Conservation (phyloP, 2,329 filamentous ascomycete species). For the Talaromyces sp. region DNA sequence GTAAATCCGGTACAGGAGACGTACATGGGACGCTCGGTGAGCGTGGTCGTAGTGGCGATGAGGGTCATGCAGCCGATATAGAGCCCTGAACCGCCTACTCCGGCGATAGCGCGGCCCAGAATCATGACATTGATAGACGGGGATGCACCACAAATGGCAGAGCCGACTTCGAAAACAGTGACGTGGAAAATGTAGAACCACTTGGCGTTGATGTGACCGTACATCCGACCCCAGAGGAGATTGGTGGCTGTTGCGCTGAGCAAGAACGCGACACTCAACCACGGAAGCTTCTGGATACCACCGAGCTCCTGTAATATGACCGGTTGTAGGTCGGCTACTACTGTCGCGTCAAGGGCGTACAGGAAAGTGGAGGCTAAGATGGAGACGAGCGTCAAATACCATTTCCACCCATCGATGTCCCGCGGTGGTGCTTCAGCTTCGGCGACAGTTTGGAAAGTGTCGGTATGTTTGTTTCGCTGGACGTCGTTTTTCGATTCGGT, state of each 20-base stretch:
- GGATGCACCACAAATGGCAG: conserved; percentile 37
- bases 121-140: conserved; percentile 50
- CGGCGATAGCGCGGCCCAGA: conserved; percentile 35
- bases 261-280: conserved; percentile 40
- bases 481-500: not conserved
- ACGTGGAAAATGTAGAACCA: conserved; percentile 1
- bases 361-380: conserved; percentile 13
- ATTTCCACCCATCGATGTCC: not conserved
- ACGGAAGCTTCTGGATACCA: conserved; percentile 38
- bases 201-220: not conserved
- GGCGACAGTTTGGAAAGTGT: not conserved
- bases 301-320: conserved; percentile 38
- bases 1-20: conserved; percentile 31
- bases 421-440: not conserved
- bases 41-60: conserved; percentile 24
- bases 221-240: not conserved
- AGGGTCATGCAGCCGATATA: conserved; percentile 32
- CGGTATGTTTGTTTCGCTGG: not conserved
- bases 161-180: conserved; percentile 28
- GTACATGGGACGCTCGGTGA: conserved; percentile 30
- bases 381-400: not conserved
- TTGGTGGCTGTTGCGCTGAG: conserved; percentile 31
- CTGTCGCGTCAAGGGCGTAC: conserved; percentile 41
- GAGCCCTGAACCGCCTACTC: conserved; percentile 33
- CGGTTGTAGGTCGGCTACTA: conserved; percentile 46